These are phyloP conservation scores for Trapa bicornis DNA, from an alignment of 345 rosid genomes.

Conservation along the genomic window DNA sequence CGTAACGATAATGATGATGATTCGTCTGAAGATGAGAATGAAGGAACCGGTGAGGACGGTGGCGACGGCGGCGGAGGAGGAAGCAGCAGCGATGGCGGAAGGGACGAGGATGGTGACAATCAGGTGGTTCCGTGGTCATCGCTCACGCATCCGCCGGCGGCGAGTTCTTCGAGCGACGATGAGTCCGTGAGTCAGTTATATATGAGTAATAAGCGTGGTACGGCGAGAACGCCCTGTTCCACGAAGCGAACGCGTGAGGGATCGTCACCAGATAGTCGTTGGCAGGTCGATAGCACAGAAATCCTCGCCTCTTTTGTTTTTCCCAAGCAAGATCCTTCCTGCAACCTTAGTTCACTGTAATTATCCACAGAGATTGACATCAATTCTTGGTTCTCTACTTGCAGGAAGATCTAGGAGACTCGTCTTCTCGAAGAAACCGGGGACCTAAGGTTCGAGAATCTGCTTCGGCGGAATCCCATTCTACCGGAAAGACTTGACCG, in stretches of 20 bases:
- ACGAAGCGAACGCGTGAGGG: slow-evolving; percentile 19
- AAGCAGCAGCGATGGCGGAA: slow-evolving; percentile 1
- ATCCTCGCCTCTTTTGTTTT: not conserved
- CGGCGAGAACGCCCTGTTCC: slow-evolving; percentile 4
- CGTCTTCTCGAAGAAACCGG: too few relatives aligned
- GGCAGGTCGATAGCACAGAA: slow-evolving; percentile 15
- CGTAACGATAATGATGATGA: slow-evolving; percentile 8
- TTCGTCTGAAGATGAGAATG: too few relatives aligned
- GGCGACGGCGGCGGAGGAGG: not conserved
- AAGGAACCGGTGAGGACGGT: not conserved
- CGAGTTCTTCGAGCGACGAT: slow-evolving; percentile 26
- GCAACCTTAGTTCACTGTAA: too few relatives aligned
- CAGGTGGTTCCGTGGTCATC: slow-evolving; percentile 52
- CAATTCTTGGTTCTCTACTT: too few relatives aligned
- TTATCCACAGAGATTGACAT: too few relatives aligned
- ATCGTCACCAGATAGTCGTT: slow-evolving; percentile 16
- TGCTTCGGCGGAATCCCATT: too few relatives aligned
- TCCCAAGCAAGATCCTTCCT: too few relatives aligned
- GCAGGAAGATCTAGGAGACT: too few relatives aligned
- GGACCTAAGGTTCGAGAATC: too few relatives aligned
- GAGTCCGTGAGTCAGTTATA: slow-evolving; percentile 9
- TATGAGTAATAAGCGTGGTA: not conserved
- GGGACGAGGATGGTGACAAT: slow-evolving; percentile 31
- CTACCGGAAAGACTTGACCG: too few relatives aligned
- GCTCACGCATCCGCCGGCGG: slow-evolving; percentile 27